phyloP scores from a whole-genome alignment of 2,329 filamentous ascomycete genomes.

The Microsporum audouinii region DNA sequence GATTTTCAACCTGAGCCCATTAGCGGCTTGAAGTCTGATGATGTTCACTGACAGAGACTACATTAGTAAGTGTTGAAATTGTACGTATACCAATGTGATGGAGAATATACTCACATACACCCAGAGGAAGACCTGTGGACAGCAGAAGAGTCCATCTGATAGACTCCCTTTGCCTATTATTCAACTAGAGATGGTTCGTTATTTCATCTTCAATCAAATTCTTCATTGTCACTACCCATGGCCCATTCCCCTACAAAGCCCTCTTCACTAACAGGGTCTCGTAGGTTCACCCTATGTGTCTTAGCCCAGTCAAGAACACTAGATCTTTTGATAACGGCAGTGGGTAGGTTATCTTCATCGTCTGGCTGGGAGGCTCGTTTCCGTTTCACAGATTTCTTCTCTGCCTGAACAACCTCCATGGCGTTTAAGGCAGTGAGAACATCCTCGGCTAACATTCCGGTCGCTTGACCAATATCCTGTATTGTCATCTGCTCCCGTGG shows the following conservation, averaged over 20 bases:
- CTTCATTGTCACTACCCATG: conserved; percentile 8
- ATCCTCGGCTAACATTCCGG: conserved; percentile 78
- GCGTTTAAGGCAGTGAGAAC: conserved; percentile 65
- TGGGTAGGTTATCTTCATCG: conserved; percentile 17
- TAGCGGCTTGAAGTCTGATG: not conserved
- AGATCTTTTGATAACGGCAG: conserved; percentile 43
- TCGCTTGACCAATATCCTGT: conserved; percentile 60
- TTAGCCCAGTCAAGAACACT: conserved; percentile 57
- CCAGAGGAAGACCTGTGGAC: not conserved
- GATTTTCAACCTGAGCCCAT: not conserved
- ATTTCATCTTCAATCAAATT: not conserved
- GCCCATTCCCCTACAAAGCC: conserved; percentile 64
- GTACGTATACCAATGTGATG: not conserved
- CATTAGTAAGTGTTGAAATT: not conserved
- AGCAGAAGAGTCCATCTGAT: not conserved
- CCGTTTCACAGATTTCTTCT: conserved; percentile 43
- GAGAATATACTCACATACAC: not conserved
- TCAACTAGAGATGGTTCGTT: not conserved
- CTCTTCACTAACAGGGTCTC: conserved; percentile 57
- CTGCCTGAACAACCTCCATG: conserved; percentile 58
- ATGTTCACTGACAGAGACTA: not conserved
- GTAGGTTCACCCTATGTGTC: conserved; percentile 50
- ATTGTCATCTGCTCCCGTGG: conserved; percentile 48
- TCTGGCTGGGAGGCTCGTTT: conserved; percentile 27
- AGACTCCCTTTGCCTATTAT: not conserved